Base-by-base conservation (phyloP, 1,284 basidiomycete species). In the Fomitopsis betulina region DNA sequence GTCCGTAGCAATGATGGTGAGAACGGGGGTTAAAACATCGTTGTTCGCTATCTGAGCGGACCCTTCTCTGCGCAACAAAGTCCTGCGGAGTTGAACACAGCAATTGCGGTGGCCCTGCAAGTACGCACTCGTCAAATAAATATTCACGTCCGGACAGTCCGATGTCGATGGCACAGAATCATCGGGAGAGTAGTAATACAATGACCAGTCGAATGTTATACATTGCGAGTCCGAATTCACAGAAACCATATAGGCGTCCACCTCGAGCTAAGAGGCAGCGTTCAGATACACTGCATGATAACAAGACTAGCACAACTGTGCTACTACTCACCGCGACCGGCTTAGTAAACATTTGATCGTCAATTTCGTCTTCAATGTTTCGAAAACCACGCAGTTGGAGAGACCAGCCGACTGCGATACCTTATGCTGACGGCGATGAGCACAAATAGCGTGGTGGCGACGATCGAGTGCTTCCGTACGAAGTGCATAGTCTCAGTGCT, bases 51-150 rank as follows among this genome's bases (percentile, higher is more conserved):
- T 40, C 2, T 54, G 32, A 23, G 49, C 30, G 6, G 55, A 47
- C 1, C n/a, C n/a, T n/a, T 40, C 23, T 0, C 53, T 47, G 2
- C 60, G 62, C 38, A 65, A 27, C 1, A 58, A 56, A 51, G 65
- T 65, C 38, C 63, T 65, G 33, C 13, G 13, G 12, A 2, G 47
- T 2, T 38, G 10, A 37, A 19, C 13, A 33, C 8, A 19, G 32
- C 23, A 39, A n/a, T n/a, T n/a, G n/a, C n/a, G n/a, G n/a, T n/a
- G n/a, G n/a, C 21, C 30, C 9, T n/a, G 32, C 30, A 42, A 2
- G 17, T 39, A 12, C 65, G 47, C 39, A 67, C 65, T 60, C 56
- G 43, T 67, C 65, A 67, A 65, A 55, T 56, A 67, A 10, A 67
- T 54, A 35, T 64, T 57, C 15, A 63, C 60, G 37, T 65, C 63